phyloP scores from a whole-genome alignment of 345 rosid genomes.

The Mangifera indica region DNA sequence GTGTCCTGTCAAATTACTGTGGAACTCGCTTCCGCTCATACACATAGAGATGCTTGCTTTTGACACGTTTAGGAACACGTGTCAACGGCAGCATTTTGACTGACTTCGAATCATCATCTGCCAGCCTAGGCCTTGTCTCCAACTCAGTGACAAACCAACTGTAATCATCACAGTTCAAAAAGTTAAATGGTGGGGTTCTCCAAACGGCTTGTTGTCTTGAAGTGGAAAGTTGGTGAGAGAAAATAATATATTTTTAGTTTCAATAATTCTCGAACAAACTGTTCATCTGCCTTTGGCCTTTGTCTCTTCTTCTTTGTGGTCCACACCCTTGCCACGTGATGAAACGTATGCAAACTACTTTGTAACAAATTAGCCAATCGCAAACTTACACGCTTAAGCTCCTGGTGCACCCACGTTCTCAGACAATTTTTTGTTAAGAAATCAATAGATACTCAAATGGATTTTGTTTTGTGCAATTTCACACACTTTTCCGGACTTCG shows the following conservation, averaged over 20 bases:
- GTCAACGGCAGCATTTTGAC: background rate
- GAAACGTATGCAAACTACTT: background rate
- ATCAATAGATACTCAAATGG: background rate
- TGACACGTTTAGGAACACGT: slow-evolving; percentile 11
- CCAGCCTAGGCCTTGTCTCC: slow-evolving; percentile 4
- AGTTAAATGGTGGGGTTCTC: no score
- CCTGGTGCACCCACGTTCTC: background rate
- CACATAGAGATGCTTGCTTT: background rate
- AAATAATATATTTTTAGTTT: no score
- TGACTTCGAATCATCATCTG: background rate
- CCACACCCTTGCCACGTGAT: no score
- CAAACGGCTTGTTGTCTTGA: no score
- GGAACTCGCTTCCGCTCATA: background rate
- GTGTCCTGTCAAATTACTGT: background rate
- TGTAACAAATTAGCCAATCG: background rate
- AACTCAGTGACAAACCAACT: background rate
- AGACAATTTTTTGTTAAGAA: background rate
- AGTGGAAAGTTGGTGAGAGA: no score
- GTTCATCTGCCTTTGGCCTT: no score
- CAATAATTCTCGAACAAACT: no score
- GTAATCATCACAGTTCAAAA: no score
- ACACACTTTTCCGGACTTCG: background rate
- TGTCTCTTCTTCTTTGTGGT: no score
- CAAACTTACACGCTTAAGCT: background rate
- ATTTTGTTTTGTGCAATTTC: background rate